phyloP scores from a whole-genome alignment of 1,284 basidiomycete genomes.

The Cryptococcus sp. region DNA sequence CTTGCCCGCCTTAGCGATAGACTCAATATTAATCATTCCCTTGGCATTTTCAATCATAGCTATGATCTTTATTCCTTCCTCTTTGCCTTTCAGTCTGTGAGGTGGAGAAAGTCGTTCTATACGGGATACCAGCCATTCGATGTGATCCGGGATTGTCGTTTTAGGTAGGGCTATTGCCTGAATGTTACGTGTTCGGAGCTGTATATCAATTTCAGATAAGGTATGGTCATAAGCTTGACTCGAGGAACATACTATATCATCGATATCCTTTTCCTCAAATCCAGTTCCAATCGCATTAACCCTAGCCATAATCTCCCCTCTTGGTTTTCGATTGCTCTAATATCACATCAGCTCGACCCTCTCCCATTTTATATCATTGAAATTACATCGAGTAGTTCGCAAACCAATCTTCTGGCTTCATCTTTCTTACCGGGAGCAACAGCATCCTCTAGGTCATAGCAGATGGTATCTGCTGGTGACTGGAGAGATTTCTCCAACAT shows the following conservation, averaged over 20 bases:
- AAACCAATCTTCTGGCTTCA: conserved; percentile 58
- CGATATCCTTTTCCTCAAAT: conserved; percentile 67
- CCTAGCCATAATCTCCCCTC: conserved; percentile 62
- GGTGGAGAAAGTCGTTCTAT: conserved; percentile 29
- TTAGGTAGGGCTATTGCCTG: conserved; percentile 70
- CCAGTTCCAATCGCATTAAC: conserved; percentile 70
- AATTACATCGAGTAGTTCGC: conserved; percentile 54
- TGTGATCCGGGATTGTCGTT: conserved; percentile 63
- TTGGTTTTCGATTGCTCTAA: conserved; percentile 23
- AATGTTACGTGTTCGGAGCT: conserved; percentile 50
- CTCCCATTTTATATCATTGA: no score
- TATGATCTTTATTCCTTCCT: conserved; percentile 57
- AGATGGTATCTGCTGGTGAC: conserved; percentile 63
- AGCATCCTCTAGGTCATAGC: conserved; percentile 84
- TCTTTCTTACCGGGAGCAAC: conserved; percentile 66
- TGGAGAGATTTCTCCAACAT: conserved; percentile 74
- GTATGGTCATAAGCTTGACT: background rate
- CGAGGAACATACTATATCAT: conserved; percentile 56
- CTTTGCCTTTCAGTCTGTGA: conserved; percentile 20
- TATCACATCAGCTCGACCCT: background rate
- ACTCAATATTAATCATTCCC: conserved; percentile 46
- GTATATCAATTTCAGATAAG: background rate
- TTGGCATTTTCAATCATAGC: conserved; percentile 76
- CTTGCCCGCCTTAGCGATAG: conserved; percentile 33
- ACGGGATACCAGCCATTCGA: conserved; percentile 58